These are phyloP conservation scores for Torrubiella hemipterigena DNA, from an alignment of 2,329 filamentous ascomycete species.

Conservation along the genomic window DNA sequence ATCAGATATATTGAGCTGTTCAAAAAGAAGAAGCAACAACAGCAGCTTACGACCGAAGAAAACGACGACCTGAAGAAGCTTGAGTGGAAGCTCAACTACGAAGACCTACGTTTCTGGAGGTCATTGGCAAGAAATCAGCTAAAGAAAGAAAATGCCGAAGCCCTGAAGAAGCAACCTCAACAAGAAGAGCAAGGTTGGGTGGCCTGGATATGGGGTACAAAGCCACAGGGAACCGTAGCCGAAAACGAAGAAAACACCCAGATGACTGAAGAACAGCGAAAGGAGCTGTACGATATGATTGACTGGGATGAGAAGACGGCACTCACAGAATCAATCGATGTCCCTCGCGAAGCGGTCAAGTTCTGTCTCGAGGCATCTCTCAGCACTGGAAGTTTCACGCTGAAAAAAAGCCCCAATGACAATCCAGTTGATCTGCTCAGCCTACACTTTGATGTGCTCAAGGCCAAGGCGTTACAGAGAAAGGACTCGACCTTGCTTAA, in stretches of 20 bases:
- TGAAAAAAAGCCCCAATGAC: slow-evolving; percentile 57
- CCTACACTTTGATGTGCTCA: slow-evolving; percentile 89
- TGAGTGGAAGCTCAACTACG: slow-evolving; percentile 82
- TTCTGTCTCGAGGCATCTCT: slow-evolving; percentile 85
- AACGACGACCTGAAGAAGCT: slow-evolving; percentile 59
- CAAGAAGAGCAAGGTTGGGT: slow-evolving; percentile 70
- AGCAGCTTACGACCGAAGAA: slow-evolving; percentile 60
- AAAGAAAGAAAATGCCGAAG: slow-evolving; percentile 84
- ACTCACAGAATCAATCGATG: slow-evolving; percentile 74
- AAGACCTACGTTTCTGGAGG: slow-evolving; percentile 94
- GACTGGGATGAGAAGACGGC: slow-evolving; percentile 97
- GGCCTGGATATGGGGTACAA: slow-evolving; percentile 82
- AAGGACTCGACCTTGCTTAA: slow-evolving; percentile 86
- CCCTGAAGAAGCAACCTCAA: slow-evolving; percentile 53
- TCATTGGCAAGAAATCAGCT: slow-evolving; percentile 89
- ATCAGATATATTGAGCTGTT: slow-evolving; percentile 84
- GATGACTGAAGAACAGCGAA: slow-evolving; percentile 90
- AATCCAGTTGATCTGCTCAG: slow-evolving; percentile 71
- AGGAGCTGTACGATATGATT: slow-evolving; percentile 94
- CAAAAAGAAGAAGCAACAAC: slow-evolving; percentile 78
- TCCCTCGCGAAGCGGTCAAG: slow-evolving; percentile 84
- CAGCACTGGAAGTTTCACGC: slow-evolving; percentile 90
- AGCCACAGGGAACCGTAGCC: slow-evolving; percentile 49
- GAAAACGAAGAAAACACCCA: slow-evolving; percentile 59
- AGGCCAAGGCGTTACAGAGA: slow-evolving; percentile 76